phyloP scores from a whole-genome alignment of 2,329 filamentous ascomycete genomes.

The Colletotrichum filicis region DNA sequence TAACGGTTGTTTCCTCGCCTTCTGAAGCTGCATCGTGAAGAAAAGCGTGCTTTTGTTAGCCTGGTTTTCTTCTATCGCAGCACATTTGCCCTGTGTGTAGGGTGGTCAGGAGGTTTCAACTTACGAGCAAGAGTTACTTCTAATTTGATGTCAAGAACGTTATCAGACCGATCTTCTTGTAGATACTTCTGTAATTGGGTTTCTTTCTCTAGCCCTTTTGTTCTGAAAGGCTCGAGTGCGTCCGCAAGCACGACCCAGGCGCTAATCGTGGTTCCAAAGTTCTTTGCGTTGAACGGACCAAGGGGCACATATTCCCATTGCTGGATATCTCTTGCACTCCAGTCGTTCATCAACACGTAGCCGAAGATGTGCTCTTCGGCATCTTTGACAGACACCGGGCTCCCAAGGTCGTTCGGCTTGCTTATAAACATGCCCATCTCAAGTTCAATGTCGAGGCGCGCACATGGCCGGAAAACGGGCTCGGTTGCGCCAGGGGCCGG shows the following conservation, averaged over 20 bases:
- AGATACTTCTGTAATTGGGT: constrained; percentile 55
- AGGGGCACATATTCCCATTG: constrained; percentile 69
- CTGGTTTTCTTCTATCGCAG: not conserved
- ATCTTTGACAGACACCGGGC: constrained; percentile 70
- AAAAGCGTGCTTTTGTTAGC: not conserved
- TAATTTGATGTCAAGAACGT: constrained; percentile 49
- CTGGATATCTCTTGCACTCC: constrained; percentile 72
- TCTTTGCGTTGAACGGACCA: constrained; percentile 72
- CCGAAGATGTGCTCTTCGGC: constrained; percentile 81
- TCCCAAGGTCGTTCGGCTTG: constrained; percentile 72
- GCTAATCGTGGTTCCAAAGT: constrained; percentile 68
- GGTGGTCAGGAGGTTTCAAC: constrained; percentile 26
- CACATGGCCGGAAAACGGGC: constrained; percentile 68
- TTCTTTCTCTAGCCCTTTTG: constrained; percentile 43
- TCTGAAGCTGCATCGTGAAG: constrained; percentile 33
- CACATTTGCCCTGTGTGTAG: too few species aligned
- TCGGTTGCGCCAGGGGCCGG: constrained; percentile 56
- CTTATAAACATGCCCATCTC: constrained; percentile 82
- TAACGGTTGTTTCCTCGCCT: constrained; percentile 47
- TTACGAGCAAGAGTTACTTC: constrained; percentile 52
- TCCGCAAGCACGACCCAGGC: constrained; percentile 72
- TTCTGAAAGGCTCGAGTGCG: constrained; percentile 54
- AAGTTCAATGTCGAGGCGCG: constrained; percentile 78
- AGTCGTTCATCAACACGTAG: constrained; percentile 73
- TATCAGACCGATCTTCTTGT: constrained; percentile 60